Percentiles rank a stretch among this genome's conserved stretches.
These are phyloP conservation scores for Zalaria sp. DNA, from an alignment of 2,329 filamentous ascomycete species.

Conservation along the genomic window DNA sequence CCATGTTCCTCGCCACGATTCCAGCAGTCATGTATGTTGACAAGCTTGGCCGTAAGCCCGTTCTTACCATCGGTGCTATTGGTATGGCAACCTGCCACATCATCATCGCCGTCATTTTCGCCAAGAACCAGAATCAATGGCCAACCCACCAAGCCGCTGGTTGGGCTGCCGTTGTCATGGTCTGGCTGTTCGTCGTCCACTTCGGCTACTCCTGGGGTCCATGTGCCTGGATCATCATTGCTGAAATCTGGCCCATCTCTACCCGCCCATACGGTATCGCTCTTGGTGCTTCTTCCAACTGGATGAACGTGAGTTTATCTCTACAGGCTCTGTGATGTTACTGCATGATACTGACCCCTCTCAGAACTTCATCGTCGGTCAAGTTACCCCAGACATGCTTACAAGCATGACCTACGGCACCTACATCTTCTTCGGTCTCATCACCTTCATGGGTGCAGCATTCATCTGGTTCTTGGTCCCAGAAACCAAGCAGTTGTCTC, in stretches of 20 bases:
- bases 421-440: slow-evolving; percentile 53
- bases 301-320: slow-evolving; percentile 15
- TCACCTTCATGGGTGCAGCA: slow-evolving; percentile 48
- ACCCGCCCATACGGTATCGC: slow-evolving; percentile 58
- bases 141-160: slow-evolving; percentile 35
- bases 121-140: slow-evolving; percentile 39
- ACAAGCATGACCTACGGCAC: slow-evolving; percentile 52
- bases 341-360: slow-evolving; percentile 21
- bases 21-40: slow-evolving; percentile 54
- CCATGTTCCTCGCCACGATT: slow-evolving; percentile 55
- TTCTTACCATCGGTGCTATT: slow-evolving; percentile 45
- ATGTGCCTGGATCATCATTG: slow-evolving; percentile 36
- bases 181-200: slow-evolving; percentile 62
- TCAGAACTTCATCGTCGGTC: slow-evolving; percentile 7
- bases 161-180: slow-evolving; percentile 55
- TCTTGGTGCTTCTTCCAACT: slow-evolving; percentile 40
- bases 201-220: slow-evolving; percentile 60
- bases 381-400: slow-evolving; percentile 42
- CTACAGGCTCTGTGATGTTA: not conserved
- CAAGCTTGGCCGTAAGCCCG: slow-evolving; percentile 28
- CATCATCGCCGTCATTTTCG: slow-evolving; percentile 54
- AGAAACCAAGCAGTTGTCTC: slow-evolving; percentile 37
- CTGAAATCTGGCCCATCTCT: slow-evolving; percentile 60
- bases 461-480: slow-evolving; percentile 38
- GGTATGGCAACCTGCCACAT: slow-evolving; percentile 52